Evolutionary conservation across 2,329 filamentous ascomycete genomes (phyloP), one percentile per base, ranked within the genome.

Genomic region (Aureobasidium sp.): DNA sequence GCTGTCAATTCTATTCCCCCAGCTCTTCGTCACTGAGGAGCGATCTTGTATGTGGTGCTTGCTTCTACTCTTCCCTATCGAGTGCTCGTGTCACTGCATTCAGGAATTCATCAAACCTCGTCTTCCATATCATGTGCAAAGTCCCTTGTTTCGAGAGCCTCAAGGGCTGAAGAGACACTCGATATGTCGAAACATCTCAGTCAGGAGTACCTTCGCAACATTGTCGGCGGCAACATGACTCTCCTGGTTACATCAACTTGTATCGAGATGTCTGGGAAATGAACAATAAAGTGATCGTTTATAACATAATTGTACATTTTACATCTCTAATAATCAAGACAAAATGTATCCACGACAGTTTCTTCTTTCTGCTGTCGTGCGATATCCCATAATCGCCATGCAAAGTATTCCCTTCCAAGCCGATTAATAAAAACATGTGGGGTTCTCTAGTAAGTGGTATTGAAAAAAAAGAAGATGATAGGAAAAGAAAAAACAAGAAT

Each of bases 391-490:
- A 2, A 6, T 45, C 53, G 53, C 42, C 41, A 58, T 58, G 54
- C 42, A 58, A 44, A 29, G 16, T 34, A 27, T 45, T 32, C 13
- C 53, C 53, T 45, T 45, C 53, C 54, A 48, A 58, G 32, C 30
- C 54, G 32, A 47, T 37, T 47, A 47, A 47, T 58, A 58, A 58
- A 57, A 58, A 45, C 21, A 39, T 48, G 34, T 54, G 21, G 16
- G 39, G 30, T 48, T 48, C 54, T 59, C 44, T 49, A 59, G 36
- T 45, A 49, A 50, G 57, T 59, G 57, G 57, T 59, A 59, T 59
- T 50, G 27, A 34, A 59, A 49, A 7, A 59, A 6, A 25, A 42
- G 5, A 44, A 21, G 39, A 21, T 44, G 37, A 42, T 47, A 15
- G 47, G 47, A 36, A 15, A 15, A 27, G 34, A 50, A 32, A n/a